Evolutionary conservation across 1,284 basidiomycete species (phyloP).

Genomic region (Wolfiporia cocos): DNA sequence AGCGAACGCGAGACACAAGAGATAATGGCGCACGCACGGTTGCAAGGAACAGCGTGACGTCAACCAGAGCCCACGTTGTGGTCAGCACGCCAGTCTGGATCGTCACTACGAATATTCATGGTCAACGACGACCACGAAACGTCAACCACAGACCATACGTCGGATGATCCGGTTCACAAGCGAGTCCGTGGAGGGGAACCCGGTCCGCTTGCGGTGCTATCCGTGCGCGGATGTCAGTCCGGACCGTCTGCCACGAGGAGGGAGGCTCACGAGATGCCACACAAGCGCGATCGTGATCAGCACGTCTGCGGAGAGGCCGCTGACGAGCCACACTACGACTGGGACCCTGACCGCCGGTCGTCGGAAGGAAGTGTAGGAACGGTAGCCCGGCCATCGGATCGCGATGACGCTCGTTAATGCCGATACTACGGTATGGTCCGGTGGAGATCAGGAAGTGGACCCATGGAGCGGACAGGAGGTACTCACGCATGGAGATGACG

Average conservation of each 20-base stretch:
- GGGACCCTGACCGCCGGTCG: not conserved
- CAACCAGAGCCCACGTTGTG: constrained; percentile 11
- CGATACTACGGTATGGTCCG: too few relatives aligned
- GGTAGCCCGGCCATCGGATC: not conserved
- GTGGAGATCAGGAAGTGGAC: too few relatives aligned
- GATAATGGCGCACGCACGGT: constrained; percentile 1
- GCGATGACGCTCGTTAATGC: not conserved
- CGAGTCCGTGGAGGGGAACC: constrained; percentile 1
- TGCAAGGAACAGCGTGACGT: constrained; percentile 6
- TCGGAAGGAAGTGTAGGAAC: not conserved
- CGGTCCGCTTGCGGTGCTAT: not conserved
- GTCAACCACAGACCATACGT: not conserved
- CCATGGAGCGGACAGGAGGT: too few relatives aligned
- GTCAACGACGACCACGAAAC: not conserved
- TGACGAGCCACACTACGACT: not conserved
- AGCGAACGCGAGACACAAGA: not conserved
- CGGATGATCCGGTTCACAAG: constrained; percentile 3
- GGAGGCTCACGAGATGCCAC: constrained; percentile 1
- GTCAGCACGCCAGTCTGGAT: constrained; percentile 34
- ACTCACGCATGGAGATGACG: constrained; percentile 1
- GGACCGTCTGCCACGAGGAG: not conserved
- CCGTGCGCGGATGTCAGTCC: not conserved
- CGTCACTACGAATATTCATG: constrained; percentile 23
- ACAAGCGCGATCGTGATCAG: constrained; percentile 2
- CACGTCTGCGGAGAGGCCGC: not conserved